phyloP scores from a whole-genome alignment of 768 basidiomycete species.

The Boletus rex-veris region DNA sequence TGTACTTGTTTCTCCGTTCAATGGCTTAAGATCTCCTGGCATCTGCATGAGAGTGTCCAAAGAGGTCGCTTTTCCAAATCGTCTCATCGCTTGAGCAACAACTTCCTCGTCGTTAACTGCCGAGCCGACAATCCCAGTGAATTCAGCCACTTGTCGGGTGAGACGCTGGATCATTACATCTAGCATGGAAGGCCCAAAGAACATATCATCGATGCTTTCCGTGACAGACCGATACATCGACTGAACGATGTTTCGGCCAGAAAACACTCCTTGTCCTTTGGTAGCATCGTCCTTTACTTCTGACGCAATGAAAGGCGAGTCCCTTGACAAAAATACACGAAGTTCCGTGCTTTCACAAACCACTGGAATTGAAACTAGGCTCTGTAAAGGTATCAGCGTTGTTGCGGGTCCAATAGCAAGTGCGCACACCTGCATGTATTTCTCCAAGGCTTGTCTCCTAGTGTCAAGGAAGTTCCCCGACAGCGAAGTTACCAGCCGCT shows the following conservation, averaged over 20 bases:
- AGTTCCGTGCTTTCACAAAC: constrained; percentile 83
- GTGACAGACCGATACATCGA: constrained; percentile 89
- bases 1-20: constrained; percentile 85
- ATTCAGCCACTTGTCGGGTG: constrained; percentile 84
- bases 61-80: constrained; percentile 59
- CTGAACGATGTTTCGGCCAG: constrained; percentile 74
- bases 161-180: constrained; percentile 92
- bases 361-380: constrained; percentile 63
- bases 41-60: constrained; percentile 72
- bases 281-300: constrained; percentile 36
- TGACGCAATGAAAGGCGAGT: constrained; percentile 75
- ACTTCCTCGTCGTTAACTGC: constrained; percentile 81
- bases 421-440: constrained; percentile 75
- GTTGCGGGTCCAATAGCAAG: too few relatives aligned
- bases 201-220: constrained; percentile 95
- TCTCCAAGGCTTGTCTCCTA: constrained; percentile 75
- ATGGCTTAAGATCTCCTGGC: constrained; percentile 71
- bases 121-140: constrained; percentile 78
- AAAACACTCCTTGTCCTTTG: constrained; percentile 49
- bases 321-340: constrained; percentile 80
- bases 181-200: constrained; percentile 93
- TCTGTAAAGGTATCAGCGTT: constrained; percentile 41
- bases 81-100: constrained; percentile 74
- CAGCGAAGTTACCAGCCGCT: constrained; percentile 84
- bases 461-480: constrained; percentile 87